Conservation (phyloP, 179 eudicot genomes). For the Patellifolia procumbens region DNA sequence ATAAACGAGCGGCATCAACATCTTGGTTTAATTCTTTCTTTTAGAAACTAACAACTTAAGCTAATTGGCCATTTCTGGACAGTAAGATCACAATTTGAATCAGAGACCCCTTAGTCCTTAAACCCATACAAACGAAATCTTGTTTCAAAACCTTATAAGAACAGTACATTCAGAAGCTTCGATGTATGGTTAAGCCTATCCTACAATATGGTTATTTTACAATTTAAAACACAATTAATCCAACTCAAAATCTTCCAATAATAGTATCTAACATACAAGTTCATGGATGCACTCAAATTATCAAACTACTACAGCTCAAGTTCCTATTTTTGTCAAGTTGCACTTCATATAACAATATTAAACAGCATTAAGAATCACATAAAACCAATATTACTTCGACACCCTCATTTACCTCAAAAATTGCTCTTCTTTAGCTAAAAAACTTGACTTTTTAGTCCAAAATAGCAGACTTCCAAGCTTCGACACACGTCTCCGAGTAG, state of each 20-base stretch:
- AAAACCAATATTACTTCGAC: no score
- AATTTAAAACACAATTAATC: background rate
- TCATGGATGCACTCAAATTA: background rate
- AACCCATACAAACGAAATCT: no score
- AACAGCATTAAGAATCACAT: slow-evolving; percentile 3
- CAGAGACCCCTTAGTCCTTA: background rate
- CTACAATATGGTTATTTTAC: background rate
- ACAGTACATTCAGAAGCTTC: background rate
- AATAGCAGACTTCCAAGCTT: no score
- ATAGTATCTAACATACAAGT: background rate
- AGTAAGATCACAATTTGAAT: background rate
- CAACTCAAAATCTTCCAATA: background rate
- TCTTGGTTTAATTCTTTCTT: no score
- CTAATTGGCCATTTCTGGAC: background rate
- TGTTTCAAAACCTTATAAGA: no score
- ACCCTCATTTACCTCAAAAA: no score
- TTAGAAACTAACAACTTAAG: background rate
- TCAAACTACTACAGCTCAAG: background rate
- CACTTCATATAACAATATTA: background rate
- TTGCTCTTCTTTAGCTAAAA: no score
- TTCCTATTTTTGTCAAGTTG: background rate
- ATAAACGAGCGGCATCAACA: no score
- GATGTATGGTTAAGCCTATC: background rate
- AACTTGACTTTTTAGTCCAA: no score
- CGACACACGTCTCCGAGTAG: no score